A percentile compares a stretch with the other conserved stretches of the same genome.
Evolutionary conservation across 208 protist species (phyloP).

Genomic region (Phytomonas francai): DNA sequence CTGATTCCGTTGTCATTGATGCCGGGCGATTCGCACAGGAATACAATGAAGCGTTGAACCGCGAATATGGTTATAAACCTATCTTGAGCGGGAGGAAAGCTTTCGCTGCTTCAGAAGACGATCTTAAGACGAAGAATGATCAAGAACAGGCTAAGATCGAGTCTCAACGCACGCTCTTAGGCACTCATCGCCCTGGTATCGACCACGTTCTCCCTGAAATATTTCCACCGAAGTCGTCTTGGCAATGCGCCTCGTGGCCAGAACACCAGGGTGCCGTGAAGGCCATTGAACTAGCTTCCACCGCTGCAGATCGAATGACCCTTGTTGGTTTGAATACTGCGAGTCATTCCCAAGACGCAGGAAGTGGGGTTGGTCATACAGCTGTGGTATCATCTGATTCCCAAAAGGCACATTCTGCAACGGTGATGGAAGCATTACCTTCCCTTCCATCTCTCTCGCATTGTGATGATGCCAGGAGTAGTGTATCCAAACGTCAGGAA

Average conservation of each 20-base stretch:
- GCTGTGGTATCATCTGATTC: neutral
- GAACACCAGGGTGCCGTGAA: neutral
- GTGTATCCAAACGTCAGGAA: neutral
- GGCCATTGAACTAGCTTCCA: neutral
- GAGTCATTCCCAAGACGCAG: neutral
- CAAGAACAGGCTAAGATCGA: slow-evolving; percentile 2
- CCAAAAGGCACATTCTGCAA: neutral
- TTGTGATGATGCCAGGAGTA: neutral
- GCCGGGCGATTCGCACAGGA: slow-evolving; percentile 54
- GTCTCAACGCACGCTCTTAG: neutral
- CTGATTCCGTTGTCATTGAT: slow-evolving; percentile 48
- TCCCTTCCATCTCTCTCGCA: neutral
- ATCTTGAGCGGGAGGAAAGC: slow-evolving; percentile 26
- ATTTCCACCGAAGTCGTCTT: neutral
- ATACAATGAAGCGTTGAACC: slow-evolving; percentile 63
- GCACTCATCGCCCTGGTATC: neutral
- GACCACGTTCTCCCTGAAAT: neutral
- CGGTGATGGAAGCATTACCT: neutral
- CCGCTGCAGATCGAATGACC: neutral
- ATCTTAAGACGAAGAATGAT: neutral
- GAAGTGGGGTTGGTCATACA: neutral
- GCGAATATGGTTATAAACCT: slow-evolving; percentile 69
- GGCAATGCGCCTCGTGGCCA: neutral
- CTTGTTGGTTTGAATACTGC: neutral
- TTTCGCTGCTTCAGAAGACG: slow-evolving; percentile 15